Base-by-base conservation (phyloP, 768 basidiomycete species). In the Heimioporus sp. region DNA sequence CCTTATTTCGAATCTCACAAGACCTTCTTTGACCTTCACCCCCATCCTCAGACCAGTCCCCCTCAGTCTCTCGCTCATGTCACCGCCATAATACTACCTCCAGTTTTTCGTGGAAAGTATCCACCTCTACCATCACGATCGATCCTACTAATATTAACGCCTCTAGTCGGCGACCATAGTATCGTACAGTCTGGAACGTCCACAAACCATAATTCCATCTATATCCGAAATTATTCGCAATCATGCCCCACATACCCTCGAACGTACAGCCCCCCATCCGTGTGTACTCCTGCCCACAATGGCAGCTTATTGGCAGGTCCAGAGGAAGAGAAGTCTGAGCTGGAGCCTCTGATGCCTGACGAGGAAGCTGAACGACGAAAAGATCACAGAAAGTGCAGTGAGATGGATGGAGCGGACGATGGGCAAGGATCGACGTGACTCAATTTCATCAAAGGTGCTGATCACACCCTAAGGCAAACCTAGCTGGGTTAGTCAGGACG, bases 391-490 rank as follows among this genome's bases (percentile, higher is more conserved):
- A 66, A 85, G 87, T 59, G 90, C 92, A 40, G 86, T 98, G 37
- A 73, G 88, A 59, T 96, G 92, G 92, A 90, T 94, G 89, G 90
- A 94, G 69, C 82, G 80, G 55, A 82, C 80, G 34, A 90, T 94
- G 88, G 80, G 83, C 17, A 77, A 79, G 40, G 84, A 85, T 37
- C 74, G 78, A 51, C 96, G 93, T 65, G 74, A 77, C 40, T 99
- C 35, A 82, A 85, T 62, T 85, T 97, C 38, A 83, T 95, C 48
- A 83, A 81, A 61, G 90, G 90, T 35, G 95, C 91, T 19, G 93
- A 93, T 59, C 96, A 99, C 69, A 86, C 85, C 45, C 76, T 99
- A n/a, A n/a, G n/a, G n/a, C n/a, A n/a, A n/a, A n/a, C n/a, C n/a
- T n/a, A n/a, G n/a, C n/a, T n/a, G n/a, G n/a, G n/a, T n/a, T n/a